Conservation (phyloP, 2,329 filamentous ascomycete genomes). For the Venturiaceae sp. region DNA sequence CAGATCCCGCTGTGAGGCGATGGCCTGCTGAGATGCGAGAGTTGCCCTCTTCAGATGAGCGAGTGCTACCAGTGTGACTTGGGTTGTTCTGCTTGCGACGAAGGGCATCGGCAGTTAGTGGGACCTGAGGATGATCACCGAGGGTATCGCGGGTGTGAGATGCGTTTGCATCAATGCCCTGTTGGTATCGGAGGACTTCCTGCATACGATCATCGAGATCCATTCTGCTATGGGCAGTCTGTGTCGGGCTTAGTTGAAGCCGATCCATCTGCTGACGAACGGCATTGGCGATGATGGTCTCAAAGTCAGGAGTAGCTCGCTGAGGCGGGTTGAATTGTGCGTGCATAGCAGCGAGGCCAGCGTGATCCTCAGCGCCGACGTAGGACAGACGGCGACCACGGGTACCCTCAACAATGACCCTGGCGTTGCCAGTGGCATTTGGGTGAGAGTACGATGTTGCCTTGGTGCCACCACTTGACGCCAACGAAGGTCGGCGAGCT, state of each 20-base stretch:
- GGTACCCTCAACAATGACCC: not conserved
- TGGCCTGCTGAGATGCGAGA: constrained; percentile 3
- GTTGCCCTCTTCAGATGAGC: constrained; percentile 1
- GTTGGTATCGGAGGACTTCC: constrained; percentile 4
- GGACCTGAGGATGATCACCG: not conserved
- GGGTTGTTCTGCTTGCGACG: constrained; percentile 4
- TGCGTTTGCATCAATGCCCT: not conserved
- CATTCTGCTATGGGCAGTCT: not conserved
- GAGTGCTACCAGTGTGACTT: not conserved
- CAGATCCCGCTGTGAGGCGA: not conserved
- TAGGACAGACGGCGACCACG: constrained; percentile 7
- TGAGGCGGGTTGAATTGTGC: not conserved
- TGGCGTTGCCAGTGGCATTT: not conserved
- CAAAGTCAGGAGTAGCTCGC: not conserved
- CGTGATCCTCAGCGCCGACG: constrained; percentile 2
- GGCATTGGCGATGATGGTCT: constrained; percentile 1
- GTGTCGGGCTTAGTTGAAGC: not conserved
- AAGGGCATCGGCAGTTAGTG: not conserved
- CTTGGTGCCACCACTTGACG: constrained; percentile 8
- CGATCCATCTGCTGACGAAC: not conserved
- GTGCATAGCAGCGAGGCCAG: constrained; percentile 2
- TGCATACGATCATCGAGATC: constrained; percentile 4
- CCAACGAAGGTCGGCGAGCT: constrained; percentile 4
- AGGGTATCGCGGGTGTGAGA: not conserved
- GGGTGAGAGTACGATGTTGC: constrained; percentile 8